Base-by-base conservation (phyloP, 2,329 filamentous ascomycete genomes). In the Aureobasidium namibiae region DNA sequence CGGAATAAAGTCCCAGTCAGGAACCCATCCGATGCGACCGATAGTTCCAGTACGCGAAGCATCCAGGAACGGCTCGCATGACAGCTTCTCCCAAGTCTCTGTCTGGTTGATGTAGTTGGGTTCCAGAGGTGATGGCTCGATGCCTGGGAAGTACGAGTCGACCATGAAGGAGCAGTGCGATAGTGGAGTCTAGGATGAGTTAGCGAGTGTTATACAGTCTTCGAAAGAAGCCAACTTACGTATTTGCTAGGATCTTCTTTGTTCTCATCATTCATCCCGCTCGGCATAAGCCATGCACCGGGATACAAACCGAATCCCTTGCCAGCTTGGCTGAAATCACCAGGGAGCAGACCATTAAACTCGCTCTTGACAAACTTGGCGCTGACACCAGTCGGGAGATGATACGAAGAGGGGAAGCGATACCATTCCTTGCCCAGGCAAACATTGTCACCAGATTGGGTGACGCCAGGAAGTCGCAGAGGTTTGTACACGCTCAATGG, bases 401-500 rank as follows among this genome's bases (percentile, higher is more conserved):
- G 91, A 76, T 91, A 97, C 0, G 92, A 95, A 0, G 89, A 92
- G 1, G 94, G 92, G 70, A 96, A 97, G 36, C 94, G 89, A 72
- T 99, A 96, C 94, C 94, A 99, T 70, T 99, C 94, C 71, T 97
- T 99, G 29, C 90, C 91, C 39, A 96, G 82, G 71, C 94, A 99
- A 2, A 99, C 83, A 18, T 80, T 85, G 63, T 90, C 87, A 16
- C 86, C 88, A 1, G 76, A 70, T 0, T 75, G 73, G 2, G 83
- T 81, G 6, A 88, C 65, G 1, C 77, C 80, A 9, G 75, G 67
- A 14, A 78, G 79, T 49, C 82, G 78, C 1, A 97, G 77, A 1
- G 86, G 84, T 36, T 79, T 71, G 70, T 91, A 92, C 16, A 92
- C 76, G 23, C 80, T 80, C 44, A 92, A 71, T 0, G 94, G 92